Conservation (phyloP, 805 yeast species). For the Candida sakaeoensis region DNA sequence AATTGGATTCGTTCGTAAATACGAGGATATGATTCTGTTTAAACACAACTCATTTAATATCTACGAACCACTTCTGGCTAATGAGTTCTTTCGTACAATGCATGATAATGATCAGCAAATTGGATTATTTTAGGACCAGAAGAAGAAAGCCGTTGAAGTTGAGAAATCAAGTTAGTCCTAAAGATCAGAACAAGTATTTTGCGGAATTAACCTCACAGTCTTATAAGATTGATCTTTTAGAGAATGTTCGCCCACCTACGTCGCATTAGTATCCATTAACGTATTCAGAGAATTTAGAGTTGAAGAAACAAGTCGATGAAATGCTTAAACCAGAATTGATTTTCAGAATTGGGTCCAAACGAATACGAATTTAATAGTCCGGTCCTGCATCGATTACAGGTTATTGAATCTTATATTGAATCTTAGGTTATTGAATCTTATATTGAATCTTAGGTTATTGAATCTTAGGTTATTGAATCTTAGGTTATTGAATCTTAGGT, state of each 20-base stretch:
- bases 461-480: no score
- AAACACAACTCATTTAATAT: not conserved
- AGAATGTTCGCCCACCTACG: not conserved
- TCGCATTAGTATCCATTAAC: conserved; percentile 2
- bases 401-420: no score
- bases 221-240: not conserved
- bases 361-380: conserved; percentile 2
- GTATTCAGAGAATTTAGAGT: not conserved
- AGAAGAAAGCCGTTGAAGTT: not conserved
- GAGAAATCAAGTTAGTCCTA: not conserved
- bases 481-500: no score
- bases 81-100: not conserved
- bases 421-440: no score
- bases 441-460: no score
- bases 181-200: not conserved
- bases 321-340: not conserved
- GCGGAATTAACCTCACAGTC: not conserved
- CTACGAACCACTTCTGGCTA: not conserved
- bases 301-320: not conserved
- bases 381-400: conserved; percentile 3
- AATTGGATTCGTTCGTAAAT: not conserved
- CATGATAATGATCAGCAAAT: not conserved
- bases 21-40: not conserved
- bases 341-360: not conserved
- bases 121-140: not conserved